A percentile compares a stretch with the other conserved stretches of the same genome.
These are phyloP conservation scores for Mucor irregularis DNA, from an alignment of 371 early-diverging fungal genomes.

Conservation along the genomic window DNA sequence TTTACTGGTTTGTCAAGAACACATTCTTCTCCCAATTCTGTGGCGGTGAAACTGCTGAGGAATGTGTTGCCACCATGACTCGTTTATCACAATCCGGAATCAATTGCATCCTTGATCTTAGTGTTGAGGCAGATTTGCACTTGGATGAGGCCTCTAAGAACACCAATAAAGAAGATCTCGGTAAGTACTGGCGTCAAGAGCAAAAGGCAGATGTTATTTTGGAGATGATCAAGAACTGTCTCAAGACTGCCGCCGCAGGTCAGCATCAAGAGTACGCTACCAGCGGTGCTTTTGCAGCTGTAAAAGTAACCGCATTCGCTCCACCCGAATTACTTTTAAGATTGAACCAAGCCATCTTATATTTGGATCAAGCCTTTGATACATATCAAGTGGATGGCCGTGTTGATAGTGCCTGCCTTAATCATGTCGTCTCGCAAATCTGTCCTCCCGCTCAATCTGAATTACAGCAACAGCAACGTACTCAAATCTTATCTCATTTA, in stretches of 20 bases:
- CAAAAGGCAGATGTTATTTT: slow-evolving; percentile 66
- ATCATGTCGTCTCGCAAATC: slow-evolving; percentile 17
- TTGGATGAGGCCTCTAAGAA: slow-evolving; percentile 40
- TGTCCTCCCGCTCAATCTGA: slow-evolving; percentile 21
- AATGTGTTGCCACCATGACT: slow-evolving; percentile 79
- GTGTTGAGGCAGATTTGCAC: slow-evolving; percentile 82
- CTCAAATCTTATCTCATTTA: slow-evolving; percentile 9
- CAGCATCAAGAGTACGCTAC: slow-evolving; percentile 51
- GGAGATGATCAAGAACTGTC: slow-evolving; percentile 60
- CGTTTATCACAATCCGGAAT: slow-evolving; percentile 63
- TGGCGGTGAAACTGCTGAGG: slow-evolving; percentile 84
- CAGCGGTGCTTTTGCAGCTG: slow-evolving; percentile 65
- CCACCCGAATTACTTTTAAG: slow-evolving; percentile 75
- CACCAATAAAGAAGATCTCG: slow-evolving; percentile 3
- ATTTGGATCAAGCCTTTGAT: slow-evolving; percentile 41
- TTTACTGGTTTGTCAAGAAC: slow-evolving; percentile 73
- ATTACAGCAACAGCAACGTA: slow-evolving; percentile 19
- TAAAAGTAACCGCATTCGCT: slow-evolving; percentile 87
- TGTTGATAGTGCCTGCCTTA: slow-evolving; percentile 21
- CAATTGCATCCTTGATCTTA: slow-evolving; percentile 84
- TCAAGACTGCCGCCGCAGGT: slow-evolving; percentile 65
- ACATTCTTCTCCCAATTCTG: slow-evolving; percentile 94
- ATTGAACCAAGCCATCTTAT: slow-evolving; percentile 57
- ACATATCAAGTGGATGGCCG: slow-evolving; percentile 25
- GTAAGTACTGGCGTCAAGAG: slow-evolving; percentile 25